These are phyloP conservation scores for Kwoniella dejecticola DNA, from an alignment of 768 basidiomycete genomes.

Conservation along the genomic window DNA sequence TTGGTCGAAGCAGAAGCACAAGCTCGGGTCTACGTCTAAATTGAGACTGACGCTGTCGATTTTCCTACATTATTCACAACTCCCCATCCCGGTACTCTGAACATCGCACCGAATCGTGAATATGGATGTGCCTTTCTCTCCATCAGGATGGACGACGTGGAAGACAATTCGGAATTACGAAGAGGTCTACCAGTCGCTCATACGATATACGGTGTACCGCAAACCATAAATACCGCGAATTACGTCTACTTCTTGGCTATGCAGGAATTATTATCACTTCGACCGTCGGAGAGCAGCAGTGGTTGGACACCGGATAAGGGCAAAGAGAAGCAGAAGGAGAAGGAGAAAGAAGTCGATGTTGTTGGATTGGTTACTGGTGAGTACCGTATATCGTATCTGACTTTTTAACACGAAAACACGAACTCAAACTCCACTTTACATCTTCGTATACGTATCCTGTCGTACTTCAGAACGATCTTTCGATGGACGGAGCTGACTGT, in stretches of 20 bases:
- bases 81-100: too few species aligned
- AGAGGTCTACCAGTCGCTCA: constrained; percentile 91
- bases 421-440: neutral
- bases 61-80: too few species aligned
- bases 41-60: too few species aligned
- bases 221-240: constrained; percentile 96
- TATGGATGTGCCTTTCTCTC: too few species aligned
- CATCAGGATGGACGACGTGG: constrained; percentile 88
- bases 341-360: constrained; percentile 57
- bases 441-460: neutral
- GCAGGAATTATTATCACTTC: constrained; percentile 75
- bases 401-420: too few species aligned
- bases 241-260: constrained; percentile 96
- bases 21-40: too few species aligned
- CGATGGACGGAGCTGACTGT: too few species aligned
- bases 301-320: constrained; percentile 1
- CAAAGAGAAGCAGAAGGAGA: neutral
- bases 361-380: constrained; percentile 75
- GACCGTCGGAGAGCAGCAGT: too few species aligned
- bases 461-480: too few species aligned
- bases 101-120: too few species aligned
- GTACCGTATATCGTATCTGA: constrained; percentile 17
- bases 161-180: constrained; percentile 83
- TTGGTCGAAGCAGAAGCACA: too few species aligned
- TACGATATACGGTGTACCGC: constrained; percentile 93